Evolutionary conservation across 2,329 filamentous ascomycete species (phyloP).

Genomic region (Hyphodiscus sp.): DNA sequence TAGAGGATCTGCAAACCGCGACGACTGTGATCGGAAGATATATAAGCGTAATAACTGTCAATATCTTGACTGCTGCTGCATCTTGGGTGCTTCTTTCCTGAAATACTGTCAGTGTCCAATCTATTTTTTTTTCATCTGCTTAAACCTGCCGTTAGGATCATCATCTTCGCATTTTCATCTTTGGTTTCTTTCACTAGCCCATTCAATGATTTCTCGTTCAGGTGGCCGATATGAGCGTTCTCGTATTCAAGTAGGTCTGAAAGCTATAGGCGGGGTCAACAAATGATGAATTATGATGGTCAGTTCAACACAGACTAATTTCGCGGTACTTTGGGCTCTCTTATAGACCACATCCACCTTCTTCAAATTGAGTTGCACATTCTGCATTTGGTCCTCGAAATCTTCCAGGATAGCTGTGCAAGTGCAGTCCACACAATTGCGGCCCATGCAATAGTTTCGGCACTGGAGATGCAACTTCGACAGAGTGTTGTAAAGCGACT

Average conservation of each 20-base stretch:
- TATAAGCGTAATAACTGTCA: slow-evolving; percentile 22
- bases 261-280: slow-evolving; percentile 5
- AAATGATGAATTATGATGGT: not conserved
- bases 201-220: slow-evolving; percentile 4
- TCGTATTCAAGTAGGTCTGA: slow-evolving; percentile 18
- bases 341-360: slow-evolving; percentile 9
- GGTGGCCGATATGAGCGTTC: slow-evolving; percentile 5
- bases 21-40: slow-evolving; percentile 22
- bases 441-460: not conserved
- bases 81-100: slow-evolving; percentile 20
- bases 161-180: slow-evolving; percentile 15
- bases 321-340: not conserved
- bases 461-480: slow-evolving; percentile 5
- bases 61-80: slow-evolving; percentile 22
- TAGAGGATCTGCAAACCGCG: slow-evolving; percentile 6
- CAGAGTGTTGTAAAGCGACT: slow-evolving; percentile 8
- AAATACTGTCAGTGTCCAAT: not conserved
- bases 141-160: slow-evolving; percentile 12
- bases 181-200: slow-evolving; percentile 11
- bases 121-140: not conserved
- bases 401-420: slow-evolving; percentile 6
- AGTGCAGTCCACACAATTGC: not conserved
- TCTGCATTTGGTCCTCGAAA: slow-evolving; percentile 13
- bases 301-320: not conserved
- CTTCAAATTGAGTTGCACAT: slow-evolving; percentile 11